Conservation (phyloP, 2,329 filamentous ascomycete genomes). For the Chaetomium sp. region DNA sequence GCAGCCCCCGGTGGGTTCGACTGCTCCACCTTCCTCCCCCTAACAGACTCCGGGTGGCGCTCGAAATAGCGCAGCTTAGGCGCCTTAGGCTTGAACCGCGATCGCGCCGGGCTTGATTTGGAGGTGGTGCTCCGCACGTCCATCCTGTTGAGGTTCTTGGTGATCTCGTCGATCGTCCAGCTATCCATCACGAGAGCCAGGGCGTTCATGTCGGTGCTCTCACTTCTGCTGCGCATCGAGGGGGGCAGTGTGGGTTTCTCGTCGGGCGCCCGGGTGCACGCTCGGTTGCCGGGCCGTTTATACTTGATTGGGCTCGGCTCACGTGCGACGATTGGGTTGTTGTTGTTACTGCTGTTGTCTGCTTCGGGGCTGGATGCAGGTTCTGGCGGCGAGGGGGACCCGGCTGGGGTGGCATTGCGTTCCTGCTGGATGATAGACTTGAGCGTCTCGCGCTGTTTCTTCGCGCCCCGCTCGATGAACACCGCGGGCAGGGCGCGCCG, state of each 20-base stretch:
- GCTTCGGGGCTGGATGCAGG: neutral
- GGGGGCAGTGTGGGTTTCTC: neutral
- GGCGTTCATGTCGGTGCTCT: constrained; percentile 38
- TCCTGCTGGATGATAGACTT: constrained; percentile 6
- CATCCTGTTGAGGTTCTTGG: constrained; percentile 43
- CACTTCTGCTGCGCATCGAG: constrained; percentile 11
- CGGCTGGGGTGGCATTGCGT: neutral
- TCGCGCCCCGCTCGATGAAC: constrained; percentile 22
- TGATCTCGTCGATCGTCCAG: constrained; percentile 54
- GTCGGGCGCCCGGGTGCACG: constrained; percentile 1
- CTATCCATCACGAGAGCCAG: constrained; percentile 50
- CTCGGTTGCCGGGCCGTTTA: constrained; percentile 17
- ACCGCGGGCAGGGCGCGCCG: constrained; percentile 22
- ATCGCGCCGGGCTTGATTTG: constrained; percentile 22
- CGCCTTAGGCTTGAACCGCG: constrained; percentile 50
- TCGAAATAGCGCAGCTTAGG: constrained; percentile 50
- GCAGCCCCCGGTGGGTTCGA: constrained; percentile 7
- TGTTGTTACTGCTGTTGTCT: neutral
- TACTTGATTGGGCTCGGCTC: constrained; percentile 4
- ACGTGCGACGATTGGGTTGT: neutral
- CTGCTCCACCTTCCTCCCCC: constrained; percentile 8
- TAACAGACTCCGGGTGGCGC: constrained; percentile 41
- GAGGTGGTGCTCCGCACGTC: constrained; percentile 32
- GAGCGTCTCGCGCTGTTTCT: constrained; percentile 19
- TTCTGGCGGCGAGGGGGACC: neutral